phyloP scores from a whole-genome alignment of 1,139 yeast genomes.

The Scheffersomyces titani region DNA sequence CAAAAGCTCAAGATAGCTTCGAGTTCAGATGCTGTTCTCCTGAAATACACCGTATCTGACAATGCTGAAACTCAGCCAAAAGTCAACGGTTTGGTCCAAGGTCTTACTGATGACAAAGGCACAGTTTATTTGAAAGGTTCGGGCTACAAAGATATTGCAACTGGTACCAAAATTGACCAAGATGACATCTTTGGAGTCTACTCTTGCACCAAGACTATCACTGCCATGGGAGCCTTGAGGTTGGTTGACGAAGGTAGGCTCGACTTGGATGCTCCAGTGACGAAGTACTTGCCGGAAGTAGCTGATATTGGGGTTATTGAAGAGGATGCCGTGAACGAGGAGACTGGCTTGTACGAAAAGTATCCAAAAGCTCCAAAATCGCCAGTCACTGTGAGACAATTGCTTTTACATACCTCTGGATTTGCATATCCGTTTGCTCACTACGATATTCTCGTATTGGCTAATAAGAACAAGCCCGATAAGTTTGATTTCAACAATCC shows the following conservation, averaged over 20 bases:
- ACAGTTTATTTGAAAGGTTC: constrained; percentile 26
- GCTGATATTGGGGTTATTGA: constrained; percentile 42
- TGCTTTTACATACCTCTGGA: constrained; percentile 55
- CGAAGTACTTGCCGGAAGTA: constrained; percentile 41
- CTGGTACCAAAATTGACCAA: constrained; percentile 5
- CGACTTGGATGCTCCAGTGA: constrained; percentile 43
- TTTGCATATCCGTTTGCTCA: constrained; percentile 48
- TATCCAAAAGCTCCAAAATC: constrained; percentile 34
- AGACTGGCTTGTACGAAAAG: constrained; percentile 34
- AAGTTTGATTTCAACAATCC: constrained; percentile 24
- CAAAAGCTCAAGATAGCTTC: background rate
- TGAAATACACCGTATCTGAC: constrained; percentile 1
- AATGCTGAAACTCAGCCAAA: constrained; percentile 2
- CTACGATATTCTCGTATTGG: constrained; percentile 25
- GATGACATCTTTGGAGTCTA: constrained; percentile 39
- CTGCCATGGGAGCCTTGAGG: constrained; percentile 47
- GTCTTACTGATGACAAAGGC: constrained; percentile 24
- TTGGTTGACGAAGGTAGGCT: constrained; percentile 47
- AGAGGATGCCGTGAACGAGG: constrained; percentile 30
- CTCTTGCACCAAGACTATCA: constrained; percentile 52
- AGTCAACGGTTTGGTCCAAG: constrained; percentile 29
- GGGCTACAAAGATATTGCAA: constrained; percentile 23
- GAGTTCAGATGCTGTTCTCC: background rate
- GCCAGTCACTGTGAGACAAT: constrained; percentile 47
- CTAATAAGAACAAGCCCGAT: constrained; percentile 19